Evolutionary conservation across 352 stramenopile species (phyloP), one percentile per base, ranked within the genome.

Genomic region (Phytopythium litorale): DNA sequence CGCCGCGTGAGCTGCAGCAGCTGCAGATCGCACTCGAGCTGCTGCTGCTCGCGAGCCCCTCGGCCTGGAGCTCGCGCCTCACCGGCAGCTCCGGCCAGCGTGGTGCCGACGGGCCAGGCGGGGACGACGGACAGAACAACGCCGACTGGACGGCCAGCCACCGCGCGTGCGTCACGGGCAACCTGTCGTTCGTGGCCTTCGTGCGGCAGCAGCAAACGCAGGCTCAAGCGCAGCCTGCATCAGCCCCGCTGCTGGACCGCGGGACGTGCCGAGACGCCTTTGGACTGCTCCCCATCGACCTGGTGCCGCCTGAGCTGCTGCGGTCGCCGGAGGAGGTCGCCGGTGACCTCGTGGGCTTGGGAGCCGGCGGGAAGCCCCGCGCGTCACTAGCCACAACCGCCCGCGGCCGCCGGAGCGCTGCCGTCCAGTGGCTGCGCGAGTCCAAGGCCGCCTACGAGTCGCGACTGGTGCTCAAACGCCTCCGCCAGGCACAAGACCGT

Each of bases 1-100:
- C 79, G 43, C 68, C 71, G 25, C 79, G 84, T 33, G 73, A 87
- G 45, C 73, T 84, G 50, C 79, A 89, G 65, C 79, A 87, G 60
- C 58, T 78, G 25, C 77, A 83, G 65, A 89, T 89, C 54, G 77
- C 79, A 12, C 58, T 89, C 19, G 79, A 89, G 52, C 57, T 89
- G 13, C 58, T 89, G 25, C 38, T 89, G n/a, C 73, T 79, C 13
- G 62, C 66, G 12, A 62, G 66, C 30, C 69, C 74, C 16, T 30
- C 62, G 18, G 63, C 62, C 5, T 83, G 71, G 74, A 72, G 69
- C 59, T 71, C 69, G 8, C 55, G 55, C 4, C 23, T 16, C 11
- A 63, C 63, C 23, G 53, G 58, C 4, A 67, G 65, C 56, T 49
- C 50, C 13, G 52, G 15, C 11, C 37, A 11, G 13, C 45, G 58